These are phyloP conservation scores for Teunomyces aglyptinius DNA, from an alignment of 805 yeast genomes.

Conservation along the genomic window DNA sequence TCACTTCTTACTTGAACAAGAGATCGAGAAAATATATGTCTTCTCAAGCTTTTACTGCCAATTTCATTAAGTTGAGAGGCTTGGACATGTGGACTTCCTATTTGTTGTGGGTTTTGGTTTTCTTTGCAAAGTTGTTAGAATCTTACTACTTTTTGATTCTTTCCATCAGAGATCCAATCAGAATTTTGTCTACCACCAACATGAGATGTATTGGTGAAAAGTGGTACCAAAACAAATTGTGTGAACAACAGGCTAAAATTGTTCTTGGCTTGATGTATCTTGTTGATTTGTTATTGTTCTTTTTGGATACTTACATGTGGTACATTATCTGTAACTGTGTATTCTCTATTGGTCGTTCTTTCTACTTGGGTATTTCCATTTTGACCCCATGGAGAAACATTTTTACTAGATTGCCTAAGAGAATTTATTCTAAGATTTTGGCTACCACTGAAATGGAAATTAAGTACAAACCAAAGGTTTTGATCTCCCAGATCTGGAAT, in stretches of 20 bases:
- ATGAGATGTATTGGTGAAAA: conserved; percentile 96
- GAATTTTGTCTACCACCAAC: conserved; percentile 76
- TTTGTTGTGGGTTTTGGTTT: conserved; percentile 84
- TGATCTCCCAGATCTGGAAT: conserved; percentile 98
- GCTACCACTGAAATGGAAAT: conserved; percentile 99
- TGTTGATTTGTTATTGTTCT: conserved; percentile 92
- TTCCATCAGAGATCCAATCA: conserved; percentile 91
- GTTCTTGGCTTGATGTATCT: conserved; percentile 90
- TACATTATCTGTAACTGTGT: conserved; percentile 92
- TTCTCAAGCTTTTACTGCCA: conserved; percentile 94
- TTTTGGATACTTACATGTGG: conserved; percentile 99
- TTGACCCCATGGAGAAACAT: conserved; percentile 99
- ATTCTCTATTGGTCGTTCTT: conserved; percentile 96
- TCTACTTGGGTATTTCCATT: conserved; percentile 97
- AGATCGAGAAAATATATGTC: conserved; percentile 86
- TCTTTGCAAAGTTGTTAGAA: conserved; percentile 84
- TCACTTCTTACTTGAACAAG: conserved; percentile 87
- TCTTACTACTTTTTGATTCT: conserved; percentile 89
- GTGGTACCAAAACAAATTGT: conserved; percentile 76
- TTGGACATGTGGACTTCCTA: conserved; percentile 96
- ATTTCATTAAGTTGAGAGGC: conserved; percentile 76
- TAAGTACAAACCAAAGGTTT: conserved; percentile 96
- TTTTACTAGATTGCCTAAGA: conserved; percentile 95
- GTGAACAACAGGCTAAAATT: conserved; percentile 84
- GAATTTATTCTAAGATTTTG: conserved; percentile 95